Base-by-base conservation (phyloP, 148 eudicot genomes). In the Rhododendron simsii region DNA sequence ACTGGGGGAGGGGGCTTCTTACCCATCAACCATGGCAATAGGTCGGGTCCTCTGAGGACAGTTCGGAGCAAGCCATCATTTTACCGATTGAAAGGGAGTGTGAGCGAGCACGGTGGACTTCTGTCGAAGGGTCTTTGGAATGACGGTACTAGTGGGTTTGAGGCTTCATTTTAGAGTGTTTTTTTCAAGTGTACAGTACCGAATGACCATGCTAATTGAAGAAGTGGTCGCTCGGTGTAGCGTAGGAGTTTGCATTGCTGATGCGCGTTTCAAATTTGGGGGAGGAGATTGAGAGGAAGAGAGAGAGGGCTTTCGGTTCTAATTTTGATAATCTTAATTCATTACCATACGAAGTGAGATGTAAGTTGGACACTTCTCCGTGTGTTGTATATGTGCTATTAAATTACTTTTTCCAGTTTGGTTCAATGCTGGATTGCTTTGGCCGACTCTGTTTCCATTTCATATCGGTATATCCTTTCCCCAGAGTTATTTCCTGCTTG, bases 41-140 rank as follows among this genome's bases (percentile, higher is more conserved):
- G 98, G 78, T 96, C 99, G 18, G 98, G 99, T 79, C 99, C 99
- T 2, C 88, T 96, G 89, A 92, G 91, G 92, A 95, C 96, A 3
- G 81, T 92, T 44, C 91, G 93, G 84, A 95, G 93, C 85, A 95
- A 95, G 71, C 92, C 89, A 4, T 84, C 91, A 2, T 92, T 93
- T 65, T 92, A 92, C 48, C 91, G 94, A 78, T 87, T 92, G 81
- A 94, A 91, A 82, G 95, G 98, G 51, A 94, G 99, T 85, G 91
- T 92, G 94, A 95, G 99, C 33, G 99, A 96, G 86, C 98, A 93
- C 85, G 96, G 98, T 9, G 92, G 91, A 51, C 85, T 91, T 50
- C 90, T 91, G 23, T 87, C 91, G 0, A 92, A 90, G 86, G 91
- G 92, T 63, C 88, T 41, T 81, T 88, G 95, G 91, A 89, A 89